These are phyloP conservation scores for Suillus lakei DNA, from an alignment of 768 basidiomycete species.

Conservation along the genomic window DNA sequence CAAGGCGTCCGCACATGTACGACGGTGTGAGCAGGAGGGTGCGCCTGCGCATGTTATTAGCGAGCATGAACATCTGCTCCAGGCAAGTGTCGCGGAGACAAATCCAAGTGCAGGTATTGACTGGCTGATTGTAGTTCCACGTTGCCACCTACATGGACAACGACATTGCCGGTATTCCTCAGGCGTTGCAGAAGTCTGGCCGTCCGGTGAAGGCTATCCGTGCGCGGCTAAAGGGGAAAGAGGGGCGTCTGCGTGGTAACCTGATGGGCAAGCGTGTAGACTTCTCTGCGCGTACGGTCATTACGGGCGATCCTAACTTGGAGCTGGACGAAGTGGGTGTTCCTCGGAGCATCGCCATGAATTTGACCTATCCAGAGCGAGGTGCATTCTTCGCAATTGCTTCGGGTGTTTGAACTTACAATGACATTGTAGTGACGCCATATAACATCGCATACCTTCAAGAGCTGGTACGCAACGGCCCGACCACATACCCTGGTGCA, in stretches of 20 bases:
- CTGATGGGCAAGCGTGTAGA: slow-evolving; percentile 99
- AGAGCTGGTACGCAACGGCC: slow-evolving; percentile 93
- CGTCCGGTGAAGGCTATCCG: slow-evolving; percentile 98
- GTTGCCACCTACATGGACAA: slow-evolving; percentile 99
- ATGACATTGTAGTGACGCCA: slow-evolving; percentile 73
- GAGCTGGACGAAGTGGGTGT: slow-evolving; percentile 98
- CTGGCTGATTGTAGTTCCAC: slow-evolving; percentile 69
- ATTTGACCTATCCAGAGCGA: slow-evolving; percentile 95
- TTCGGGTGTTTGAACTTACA: slow-evolving; percentile 13
- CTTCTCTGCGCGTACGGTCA: slow-evolving; percentile 98
- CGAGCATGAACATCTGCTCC: slow-evolving; percentile 94
- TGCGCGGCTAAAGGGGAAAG: slow-evolving; percentile 97
- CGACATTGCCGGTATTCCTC: slow-evolving; percentile 97
- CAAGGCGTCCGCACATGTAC: slow-evolving; percentile 91
- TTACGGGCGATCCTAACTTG: slow-evolving; percentile 97
- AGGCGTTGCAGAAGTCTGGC: slow-evolving; percentile 96
- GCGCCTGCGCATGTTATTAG: slow-evolving; percentile 95
- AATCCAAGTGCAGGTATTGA: neutral
- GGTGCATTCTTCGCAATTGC: slow-evolving; percentile 50
- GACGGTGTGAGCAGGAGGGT: slow-evolving; percentile 93
- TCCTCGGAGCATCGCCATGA: slow-evolving; percentile 95
- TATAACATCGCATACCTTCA: slow-evolving; percentile 96
- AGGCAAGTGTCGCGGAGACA: slow-evolving; percentile 55
- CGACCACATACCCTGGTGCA: slow-evolving; percentile 93
- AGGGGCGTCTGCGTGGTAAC: slow-evolving; percentile 96